phyloP scores from a whole-genome alignment of 83 land plant species.

The Larix sibirica region DNA sequence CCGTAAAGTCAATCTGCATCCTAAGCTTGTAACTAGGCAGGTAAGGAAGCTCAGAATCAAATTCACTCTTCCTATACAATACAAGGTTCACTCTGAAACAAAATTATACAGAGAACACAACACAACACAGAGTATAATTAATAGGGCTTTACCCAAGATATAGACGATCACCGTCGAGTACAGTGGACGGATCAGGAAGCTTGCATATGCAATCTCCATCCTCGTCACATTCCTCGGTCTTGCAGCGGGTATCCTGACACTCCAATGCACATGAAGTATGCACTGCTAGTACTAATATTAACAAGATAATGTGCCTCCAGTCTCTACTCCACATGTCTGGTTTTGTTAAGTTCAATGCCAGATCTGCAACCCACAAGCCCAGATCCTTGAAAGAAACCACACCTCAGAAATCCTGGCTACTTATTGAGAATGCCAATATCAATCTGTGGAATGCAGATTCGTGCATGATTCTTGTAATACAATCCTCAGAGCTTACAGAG shows the following conservation, averaged over 20 bases:
- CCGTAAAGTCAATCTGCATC: background rate
- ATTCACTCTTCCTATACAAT: background rate
- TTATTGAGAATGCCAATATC: too few relatives aligned
- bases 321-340: too few relatives aligned
- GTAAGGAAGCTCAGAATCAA: too few relatives aligned
- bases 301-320: too few relatives aligned
- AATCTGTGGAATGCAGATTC: too few relatives aligned
- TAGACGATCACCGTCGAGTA: constrained; percentile 44
- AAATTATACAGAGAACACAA: background rate
- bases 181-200: constrained; percentile 32
- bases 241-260: constrained; percentile 29
- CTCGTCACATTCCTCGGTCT: constrained; percentile 26
- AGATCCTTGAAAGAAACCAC: too few relatives aligned
- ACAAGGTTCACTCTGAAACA: background rate
- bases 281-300: background rate
- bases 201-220: constrained; percentile 42
- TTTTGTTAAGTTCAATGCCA: too few relatives aligned
- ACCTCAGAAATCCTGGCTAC: too few relatives aligned
- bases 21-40: background rate
- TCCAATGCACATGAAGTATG: background rate
- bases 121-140: background rate
- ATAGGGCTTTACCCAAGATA: constrained; percentile 35
- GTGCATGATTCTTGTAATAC: too few relatives aligned
- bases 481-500: too few relatives aligned
- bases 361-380: too few relatives aligned